Evolutionary conservation across 2,329 filamentous ascomycete species (phyloP).

Genomic region (Talaromyces sp.): DNA sequence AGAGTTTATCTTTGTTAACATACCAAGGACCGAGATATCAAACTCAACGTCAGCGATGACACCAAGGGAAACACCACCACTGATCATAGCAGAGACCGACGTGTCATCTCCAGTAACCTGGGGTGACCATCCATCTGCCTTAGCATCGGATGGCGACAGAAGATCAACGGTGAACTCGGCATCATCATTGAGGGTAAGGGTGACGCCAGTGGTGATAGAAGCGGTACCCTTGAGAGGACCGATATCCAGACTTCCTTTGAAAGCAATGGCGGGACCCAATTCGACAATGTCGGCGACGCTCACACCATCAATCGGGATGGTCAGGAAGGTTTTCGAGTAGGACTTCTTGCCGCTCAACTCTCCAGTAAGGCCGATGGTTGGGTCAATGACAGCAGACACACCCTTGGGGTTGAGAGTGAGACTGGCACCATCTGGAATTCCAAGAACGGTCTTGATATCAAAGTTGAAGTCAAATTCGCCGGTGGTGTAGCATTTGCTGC

Average conservation of each 20-base stretch:
- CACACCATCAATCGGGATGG: slow-evolving; percentile 18
- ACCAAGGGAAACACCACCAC: slow-evolving; percentile 3
- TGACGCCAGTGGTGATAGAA: slow-evolving; percentile 14
- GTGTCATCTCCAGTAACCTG: background rate
- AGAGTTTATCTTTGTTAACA: background rate
- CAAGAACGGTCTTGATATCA: slow-evolving; percentile 13
- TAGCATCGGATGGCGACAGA: slow-evolving; percentile 5
- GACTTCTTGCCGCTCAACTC: slow-evolving; percentile 13
- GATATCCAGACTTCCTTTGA: slow-evolving; percentile 14
- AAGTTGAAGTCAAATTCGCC: slow-evolving; percentile 17
- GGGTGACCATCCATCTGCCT: background rate
- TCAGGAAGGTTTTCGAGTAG: slow-evolving; percentile 13
- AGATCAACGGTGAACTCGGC: slow-evolving; percentile 18
- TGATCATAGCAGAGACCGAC: background rate
- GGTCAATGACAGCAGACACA: slow-evolving; percentile 14
- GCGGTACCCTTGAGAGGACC: slow-evolving; percentile 18
- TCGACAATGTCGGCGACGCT: slow-evolving; percentile 15
- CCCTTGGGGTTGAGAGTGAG: slow-evolving; percentile 14
- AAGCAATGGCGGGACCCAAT: slow-evolving; percentile 16
- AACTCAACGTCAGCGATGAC: slow-evolving; percentile 5
- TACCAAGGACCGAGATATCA: slow-evolving; percentile 4
- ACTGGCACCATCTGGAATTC: slow-evolving; percentile 11
- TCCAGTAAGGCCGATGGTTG: slow-evolving; percentile 15
- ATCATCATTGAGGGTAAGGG: slow-evolving; percentile 14
- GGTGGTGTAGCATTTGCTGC: slow-evolving; percentile 15